These are phyloP conservation scores for Astrephomene gubernaculifera DNA, from an alignment of 139 green algal genomes.

Conservation along the genomic window DNA sequence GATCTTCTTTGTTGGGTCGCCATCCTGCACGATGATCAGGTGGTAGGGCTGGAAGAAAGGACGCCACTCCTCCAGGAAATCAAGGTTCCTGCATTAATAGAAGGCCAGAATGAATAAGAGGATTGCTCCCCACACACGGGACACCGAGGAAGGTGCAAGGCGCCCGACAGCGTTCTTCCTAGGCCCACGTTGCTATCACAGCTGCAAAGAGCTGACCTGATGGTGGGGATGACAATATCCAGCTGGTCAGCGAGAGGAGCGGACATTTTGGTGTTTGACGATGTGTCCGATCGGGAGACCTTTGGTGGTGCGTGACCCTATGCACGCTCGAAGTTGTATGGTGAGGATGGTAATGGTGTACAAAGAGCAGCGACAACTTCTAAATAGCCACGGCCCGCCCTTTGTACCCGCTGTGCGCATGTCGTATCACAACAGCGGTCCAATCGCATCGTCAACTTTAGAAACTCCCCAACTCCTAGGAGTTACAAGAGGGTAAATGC, in stretches of 20 bases:
- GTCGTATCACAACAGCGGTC: no score
- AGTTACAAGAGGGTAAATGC: no score
- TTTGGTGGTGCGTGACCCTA: background rate
- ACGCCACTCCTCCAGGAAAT: slow-evolving; percentile 92
- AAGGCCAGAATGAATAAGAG: background rate
- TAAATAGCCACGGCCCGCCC: background rate
- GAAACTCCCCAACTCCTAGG: no score
- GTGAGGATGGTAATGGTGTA: no score
- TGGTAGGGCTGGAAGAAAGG: slow-evolving; percentile 93
- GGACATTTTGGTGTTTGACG: background rate
- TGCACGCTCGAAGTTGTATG: no score
- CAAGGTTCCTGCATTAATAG: slow-evolving; percentile 33
- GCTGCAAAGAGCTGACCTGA: slow-evolving; percentile 3
- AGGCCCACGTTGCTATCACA: no score
- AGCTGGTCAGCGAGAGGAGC: slow-evolving; percentile 22
- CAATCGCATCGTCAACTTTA: no score
- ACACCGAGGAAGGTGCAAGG: no score
- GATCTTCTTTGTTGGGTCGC: slow-evolving; percentile 87
- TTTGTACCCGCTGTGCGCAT: no score
- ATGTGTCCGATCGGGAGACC: background rate
- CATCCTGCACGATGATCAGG: slow-evolving; percentile 94
- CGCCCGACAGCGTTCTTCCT: no score
- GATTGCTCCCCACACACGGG: no score
- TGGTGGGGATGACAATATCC: slow-evolving; percentile 32
- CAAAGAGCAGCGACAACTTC: background rate